Evolutionary conservation across 1,284 basidiomycete genomes (phyloP).

Genomic region (Ustilago cynodontis): DNA sequence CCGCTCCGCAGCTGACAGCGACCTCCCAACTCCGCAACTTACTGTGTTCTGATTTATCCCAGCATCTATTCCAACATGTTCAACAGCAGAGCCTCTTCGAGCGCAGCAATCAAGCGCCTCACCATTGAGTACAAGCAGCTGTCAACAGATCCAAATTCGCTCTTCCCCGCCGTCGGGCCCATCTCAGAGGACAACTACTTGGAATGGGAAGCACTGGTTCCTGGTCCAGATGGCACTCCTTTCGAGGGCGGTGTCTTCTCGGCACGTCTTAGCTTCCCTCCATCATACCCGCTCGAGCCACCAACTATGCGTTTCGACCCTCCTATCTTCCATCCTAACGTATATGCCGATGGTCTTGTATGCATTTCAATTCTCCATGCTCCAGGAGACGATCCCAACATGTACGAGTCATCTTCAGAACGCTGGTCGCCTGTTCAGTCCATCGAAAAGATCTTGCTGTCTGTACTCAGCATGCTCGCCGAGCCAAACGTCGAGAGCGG

Average conservation of each 20-base stretch:
- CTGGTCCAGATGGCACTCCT: constrained; percentile 95
- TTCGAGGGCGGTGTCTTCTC: constrained; percentile 98
- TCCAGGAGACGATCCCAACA: constrained; percentile 85
- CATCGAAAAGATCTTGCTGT: constrained; percentile 90
- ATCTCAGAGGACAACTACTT: constrained; percentile 96
- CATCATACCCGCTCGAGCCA: constrained; percentile 69
- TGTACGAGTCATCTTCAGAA: constrained; percentile 89
- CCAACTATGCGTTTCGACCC: constrained; percentile 91
- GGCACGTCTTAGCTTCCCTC: constrained; percentile 84
- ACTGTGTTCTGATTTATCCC: not conserved
- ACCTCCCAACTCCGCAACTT: not conserved
- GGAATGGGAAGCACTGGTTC: constrained; percentile 96
- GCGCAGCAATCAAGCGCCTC: constrained; percentile 67
- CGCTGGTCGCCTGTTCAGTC: constrained; percentile 98
- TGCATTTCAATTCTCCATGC: constrained; percentile 99
- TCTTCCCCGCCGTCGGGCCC: constrained; percentile 76
- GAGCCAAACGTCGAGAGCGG: constrained; percentile 99
- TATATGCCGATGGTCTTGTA: constrained; percentile 93
- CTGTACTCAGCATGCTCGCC: constrained; percentile 98
- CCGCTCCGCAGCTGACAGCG: not conserved
- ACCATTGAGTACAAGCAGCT: constrained; percentile 70
- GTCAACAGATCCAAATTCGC: constrained; percentile 65
- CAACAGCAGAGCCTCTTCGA: constrained; percentile 49
- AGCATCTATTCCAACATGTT: constrained; percentile 37
- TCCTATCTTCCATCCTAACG: constrained; percentile 96